Evolutionary conservation across 1,284 basidiomycete species (phyloP), one percentile per base, ranked within the genome.

Genomic region (Mycena citricolor): DNA sequence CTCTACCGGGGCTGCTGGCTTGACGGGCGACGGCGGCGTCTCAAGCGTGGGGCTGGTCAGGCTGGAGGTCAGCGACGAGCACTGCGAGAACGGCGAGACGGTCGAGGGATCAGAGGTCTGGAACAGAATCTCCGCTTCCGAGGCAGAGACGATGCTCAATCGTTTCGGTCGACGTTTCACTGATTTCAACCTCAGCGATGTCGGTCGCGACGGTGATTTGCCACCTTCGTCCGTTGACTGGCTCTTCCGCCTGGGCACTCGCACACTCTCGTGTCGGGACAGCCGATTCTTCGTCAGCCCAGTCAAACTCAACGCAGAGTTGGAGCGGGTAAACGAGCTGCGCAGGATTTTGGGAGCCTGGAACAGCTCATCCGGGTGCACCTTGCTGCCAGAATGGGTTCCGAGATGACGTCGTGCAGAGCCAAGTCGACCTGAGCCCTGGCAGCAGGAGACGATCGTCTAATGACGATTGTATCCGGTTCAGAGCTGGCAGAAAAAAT

Each of bases 401-500:
- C 74, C 10, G 86, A 86, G 51, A 81, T 75, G 36, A 90, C 77
- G 52, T 90, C 86, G 39, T 74, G 71, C 14, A 90, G 64, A 11
- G 76, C 79, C 33, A 78, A 74, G 52, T 90, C 86, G 25, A 86
- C 77, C 37, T 78, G 74, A 21, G 79, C 72, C 16, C 90, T 81
- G 23, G 83, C 80, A 24, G 77, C 71, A 12, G 76, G 67, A 6
- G 88, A 84, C 8, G 82, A 80, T 8, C 89, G 81, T 23, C 81
- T 76, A 42, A 90, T 78, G 28, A 86, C 69, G 35, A 88, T 74
- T 4, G 78, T 80, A 20, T 79, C 73, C 10, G 72, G 66, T 42
- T 81, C 77, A 17, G 74, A 64, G 42, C 69, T 57, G 13, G 74
- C 70, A 1, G 71, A 60, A 51, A 80, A 79, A 32, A 81, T 73